A percentile compares a stretch with the other conserved stretches of the same genome.
Conservation (phyloP, 208 protist genomes). For the Leishmania turanica region DNA sequence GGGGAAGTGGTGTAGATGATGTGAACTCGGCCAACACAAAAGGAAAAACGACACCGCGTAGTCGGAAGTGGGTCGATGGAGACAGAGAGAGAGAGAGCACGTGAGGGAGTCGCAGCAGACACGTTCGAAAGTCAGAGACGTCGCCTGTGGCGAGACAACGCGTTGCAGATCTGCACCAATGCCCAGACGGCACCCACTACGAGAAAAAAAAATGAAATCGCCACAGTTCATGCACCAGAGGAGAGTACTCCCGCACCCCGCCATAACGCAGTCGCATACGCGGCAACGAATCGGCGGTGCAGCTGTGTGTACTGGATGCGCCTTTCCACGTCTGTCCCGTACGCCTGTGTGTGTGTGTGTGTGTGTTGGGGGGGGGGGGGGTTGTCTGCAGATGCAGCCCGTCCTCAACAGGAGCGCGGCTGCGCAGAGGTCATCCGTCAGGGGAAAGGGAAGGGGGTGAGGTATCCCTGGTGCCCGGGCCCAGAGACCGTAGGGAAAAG, state of each 20-base stretch:
- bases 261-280: not conserved
- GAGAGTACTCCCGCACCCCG: not conserved
- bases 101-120: slow-evolving; percentile 5
- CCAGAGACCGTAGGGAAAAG: not conserved
- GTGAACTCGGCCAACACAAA: not conserved
- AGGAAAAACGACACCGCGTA: not conserved
- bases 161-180: not conserved
- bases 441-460: not conserved
- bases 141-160: not conserved
- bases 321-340: not conserved
- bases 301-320: not conserved
- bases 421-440: not conserved
- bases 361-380: not conserved
- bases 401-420: not conserved
- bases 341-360: not conserved
- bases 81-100: not conserved
- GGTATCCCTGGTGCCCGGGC: not conserved
- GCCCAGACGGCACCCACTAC: not conserved
- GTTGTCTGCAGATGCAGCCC: not conserved
- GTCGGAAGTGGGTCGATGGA: not conserved
- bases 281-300: not conserved
- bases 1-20: not conserved
- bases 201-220: not conserved
- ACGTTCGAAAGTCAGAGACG: not conserved
- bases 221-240: not conserved